Conservation (phyloP, 1,139 yeast species). For the Kodamaea alishanica region DNA sequence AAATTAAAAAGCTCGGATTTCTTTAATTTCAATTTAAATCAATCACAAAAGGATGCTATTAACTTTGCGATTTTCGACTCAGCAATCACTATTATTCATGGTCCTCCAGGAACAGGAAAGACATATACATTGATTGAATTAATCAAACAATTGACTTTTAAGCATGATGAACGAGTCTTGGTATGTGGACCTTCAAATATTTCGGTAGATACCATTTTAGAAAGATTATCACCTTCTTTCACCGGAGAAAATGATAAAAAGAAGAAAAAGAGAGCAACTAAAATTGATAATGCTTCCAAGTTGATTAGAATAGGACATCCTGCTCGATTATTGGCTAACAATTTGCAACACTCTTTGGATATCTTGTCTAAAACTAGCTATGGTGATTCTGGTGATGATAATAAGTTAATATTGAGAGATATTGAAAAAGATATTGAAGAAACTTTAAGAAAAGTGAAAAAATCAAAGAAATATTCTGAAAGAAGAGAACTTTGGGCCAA, state of each 20-base stretch:
- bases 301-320: constrained; percentile 90
- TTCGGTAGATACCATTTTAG: constrained; percentile 90
- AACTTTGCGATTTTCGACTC: constrained; percentile 38
- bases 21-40: constrained; percentile 55
- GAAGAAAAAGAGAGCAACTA: constrained; percentile 16
- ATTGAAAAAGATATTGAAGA: constrained; percentile 68
- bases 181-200: constrained; percentile 96
- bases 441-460: constrained; percentile 56
- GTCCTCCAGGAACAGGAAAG: constrained; percentile 53
- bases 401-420: constrained; percentile 62
- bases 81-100: constrained; percentile 45
- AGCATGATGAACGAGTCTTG: constrained; percentile 60
- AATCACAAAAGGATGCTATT: constrained; percentile 56
- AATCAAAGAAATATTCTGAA: constrained; percentile 63
- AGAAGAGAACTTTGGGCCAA: constrained; percentile 66
- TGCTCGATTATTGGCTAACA: constrained; percentile 66
- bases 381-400: constrained; percentile 39
- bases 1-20: constrained; percentile 23
- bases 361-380: constrained; percentile 52
- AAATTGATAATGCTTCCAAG: constrained; percentile 45
- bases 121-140: constrained; percentile 86
- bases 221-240: constrained; percentile 54
- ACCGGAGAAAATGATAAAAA: constrained; percentile 12
- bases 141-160: constrained; percentile 64
- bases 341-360: constrained; percentile 73